Percentiles rank a stretch among this genome's conserved stretches.
Conservation (phyloP, 495 filamentous ascomycete species). For the Neurospora sp. region DNA sequence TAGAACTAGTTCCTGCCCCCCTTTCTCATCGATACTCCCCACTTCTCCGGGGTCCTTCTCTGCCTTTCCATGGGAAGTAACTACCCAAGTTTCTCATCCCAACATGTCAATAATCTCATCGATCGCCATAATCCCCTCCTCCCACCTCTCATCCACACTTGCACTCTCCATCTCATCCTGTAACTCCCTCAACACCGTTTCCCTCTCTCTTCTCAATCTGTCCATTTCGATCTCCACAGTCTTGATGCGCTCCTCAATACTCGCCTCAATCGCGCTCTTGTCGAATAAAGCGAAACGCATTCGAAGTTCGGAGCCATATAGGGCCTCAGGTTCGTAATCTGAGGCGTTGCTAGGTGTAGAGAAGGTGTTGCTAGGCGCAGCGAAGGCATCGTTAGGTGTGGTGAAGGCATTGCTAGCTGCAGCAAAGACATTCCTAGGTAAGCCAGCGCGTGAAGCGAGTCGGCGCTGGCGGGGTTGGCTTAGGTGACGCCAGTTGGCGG, state of each 20-base stretch:
- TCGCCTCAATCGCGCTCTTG: not conserved
- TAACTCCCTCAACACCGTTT: not conserved
- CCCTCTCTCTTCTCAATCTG: not conserved
- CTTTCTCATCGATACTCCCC: too few relatives aligned
- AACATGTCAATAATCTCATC: not conserved
- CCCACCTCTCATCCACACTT: not conserved
- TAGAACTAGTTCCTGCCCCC: too few relatives aligned
- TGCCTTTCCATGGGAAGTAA: not conserved
- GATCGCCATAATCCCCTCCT: not conserved
- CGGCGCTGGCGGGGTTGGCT: too few relatives aligned
- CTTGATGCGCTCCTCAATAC: not conserved
- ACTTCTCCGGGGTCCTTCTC: too few relatives aligned
- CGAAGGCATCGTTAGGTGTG: too few relatives aligned
- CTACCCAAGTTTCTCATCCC: not conserved
- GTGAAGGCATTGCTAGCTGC: too few relatives aligned
- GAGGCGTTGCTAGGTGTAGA: too few relatives aligned
- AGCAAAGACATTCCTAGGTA: too few relatives aligned
- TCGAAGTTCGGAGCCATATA: not conserved
- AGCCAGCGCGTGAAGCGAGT: too few relatives aligned
- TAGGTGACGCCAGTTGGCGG: too few relatives aligned
- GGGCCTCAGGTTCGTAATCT: too few relatives aligned
- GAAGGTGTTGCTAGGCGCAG: too few relatives aligned
- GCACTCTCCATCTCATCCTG: not conserved
- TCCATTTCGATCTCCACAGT: not conserved
- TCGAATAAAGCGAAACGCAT: not conserved